Evolutionary conservation across 768 basidiomycete species (phyloP), one percentile per base, ranked within the genome.

Genomic region (Roridomyces roridus): DNA sequence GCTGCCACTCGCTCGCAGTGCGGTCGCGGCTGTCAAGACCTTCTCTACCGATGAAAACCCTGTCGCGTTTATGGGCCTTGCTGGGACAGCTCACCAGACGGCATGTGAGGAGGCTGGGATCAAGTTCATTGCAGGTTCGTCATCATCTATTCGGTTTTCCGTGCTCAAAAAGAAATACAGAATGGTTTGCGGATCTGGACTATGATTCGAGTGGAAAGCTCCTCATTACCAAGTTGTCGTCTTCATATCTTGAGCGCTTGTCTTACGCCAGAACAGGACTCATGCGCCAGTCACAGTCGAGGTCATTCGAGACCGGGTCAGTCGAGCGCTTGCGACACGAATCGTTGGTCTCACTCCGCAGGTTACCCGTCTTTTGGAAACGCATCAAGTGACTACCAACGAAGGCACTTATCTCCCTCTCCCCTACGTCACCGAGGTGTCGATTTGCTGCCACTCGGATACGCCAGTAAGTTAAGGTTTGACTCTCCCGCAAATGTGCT

Each of bases 151-250:
- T 31, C 15, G 24, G 39, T 23, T 20, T 25, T 49, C 25, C 23
- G 12, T 20, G 20, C 29, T 44, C 10, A 40, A 15, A 11, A 1
- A 20, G 11, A 36, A 29, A 15, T n/a, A n/a, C 51, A 85, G 86
- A 87, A 57, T 87, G 85, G 82, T 88, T 86, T 63, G 85, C 83
- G 2, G 87, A 91, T 65, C 68, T 88, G 25, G 84, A 86, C 18
- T 88, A 89, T 60, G 77, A 70, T 46, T 65, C 75, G 3, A 76
- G 80, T 51, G 87, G 87, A 4, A 81, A 80, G 60, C 72, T 88
- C 25, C 64, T 88, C 34, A 86, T 86, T 51, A 86, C 85, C 9
- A 80, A 84, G 85, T 84, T 17, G 69, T 65, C 3, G 21, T 10
- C 23, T 11, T 51, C 10, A 17, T 26, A 21, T 18, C 29, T 6